Conservation (phyloP, 805 yeast species). For the Millerago galiae region DNA sequence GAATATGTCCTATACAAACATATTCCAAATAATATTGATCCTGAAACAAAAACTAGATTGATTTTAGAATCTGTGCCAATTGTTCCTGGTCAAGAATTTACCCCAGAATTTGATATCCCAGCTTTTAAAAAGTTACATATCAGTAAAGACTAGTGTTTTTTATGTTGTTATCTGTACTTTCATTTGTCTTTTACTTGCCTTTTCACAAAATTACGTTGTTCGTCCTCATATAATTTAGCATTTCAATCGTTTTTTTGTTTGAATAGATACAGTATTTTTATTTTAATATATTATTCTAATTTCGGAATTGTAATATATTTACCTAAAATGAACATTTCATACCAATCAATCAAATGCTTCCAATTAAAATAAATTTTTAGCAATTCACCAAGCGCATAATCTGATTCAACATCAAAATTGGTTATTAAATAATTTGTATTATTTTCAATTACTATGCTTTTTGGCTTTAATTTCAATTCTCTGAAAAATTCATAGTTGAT, state of each 20-base stretch:
- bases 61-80: slow-evolving; percentile 69
- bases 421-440: slow-evolving; percentile 11
- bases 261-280: neutral
- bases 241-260: neutral
- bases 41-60: slow-evolving; percentile 48
- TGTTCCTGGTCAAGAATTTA: slow-evolving; percentile 72
- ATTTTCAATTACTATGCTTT: slow-evolving; percentile 9
- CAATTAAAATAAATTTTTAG: slow-evolving; percentile 16
- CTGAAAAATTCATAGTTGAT: slow-evolving; percentile 17
- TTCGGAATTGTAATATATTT: slow-evolving; percentile 6
- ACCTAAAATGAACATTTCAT: slow-evolving; percentile 15
- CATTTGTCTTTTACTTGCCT: no score
- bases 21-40: slow-evolving; percentile 43
- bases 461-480: slow-evolving; percentile 12
- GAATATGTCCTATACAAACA: slow-evolving; percentile 65
- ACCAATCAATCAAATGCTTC: slow-evolving; percentile 19
- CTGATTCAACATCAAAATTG: slow-evolving; percentile 11
- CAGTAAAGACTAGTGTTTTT: neutral
- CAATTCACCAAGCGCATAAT: slow-evolving; percentile 7
- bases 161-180: no score
- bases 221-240: neutral
- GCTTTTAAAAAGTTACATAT: slow-evolving; percentile 47
- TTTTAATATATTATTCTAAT: neutral
- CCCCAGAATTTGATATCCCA: slow-evolving; percentile 60
- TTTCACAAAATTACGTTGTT: no score